phyloP scores from a whole-genome alignment of 768 basidiomycete species.

The Russula compacta region DNA sequence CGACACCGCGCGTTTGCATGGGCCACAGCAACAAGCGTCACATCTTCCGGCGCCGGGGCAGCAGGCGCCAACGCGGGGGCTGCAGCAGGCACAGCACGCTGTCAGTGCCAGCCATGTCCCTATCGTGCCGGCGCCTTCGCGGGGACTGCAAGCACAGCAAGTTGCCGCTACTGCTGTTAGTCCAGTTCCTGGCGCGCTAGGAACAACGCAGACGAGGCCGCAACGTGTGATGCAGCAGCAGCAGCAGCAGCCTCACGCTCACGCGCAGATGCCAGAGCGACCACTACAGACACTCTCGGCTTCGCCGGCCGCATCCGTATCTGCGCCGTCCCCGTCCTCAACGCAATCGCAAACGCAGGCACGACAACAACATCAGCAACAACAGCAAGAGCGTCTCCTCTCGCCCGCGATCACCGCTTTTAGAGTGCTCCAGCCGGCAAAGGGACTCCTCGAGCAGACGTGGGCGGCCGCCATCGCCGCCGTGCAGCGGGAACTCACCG shows the following conservation, averaged over 20 bases:
- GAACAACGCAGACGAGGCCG: neutral
- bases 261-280: neutral
- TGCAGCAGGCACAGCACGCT: neutral
- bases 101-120: too few species aligned
- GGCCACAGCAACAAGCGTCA: neutral
- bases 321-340: neutral
- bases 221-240: neutral
- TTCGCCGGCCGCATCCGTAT: neutral
- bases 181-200: neutral
- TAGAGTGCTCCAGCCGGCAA: slow-evolving; percentile 14
- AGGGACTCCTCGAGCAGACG: slow-evolving; percentile 14
- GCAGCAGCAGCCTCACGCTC: neutral
- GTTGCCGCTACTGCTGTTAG: neutral
- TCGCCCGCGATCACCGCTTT: slow-evolving; percentile 4
- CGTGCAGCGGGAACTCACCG: slow-evolving; percentile 6
- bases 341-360: neutral
- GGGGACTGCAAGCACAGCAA: too few species aligned
- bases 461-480: slow-evolving; percentile 9
- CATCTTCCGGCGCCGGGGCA: neutral
- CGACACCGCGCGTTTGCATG: neutral
- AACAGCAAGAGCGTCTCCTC: neutral
- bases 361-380: neutral
- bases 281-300: neutral
- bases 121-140: too few species aligned
- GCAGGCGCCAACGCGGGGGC: neutral